Evolutionary conservation across 2,329 filamentous ascomycete species (phyloP).

Genomic region (Lecanicillium sp.): DNA sequence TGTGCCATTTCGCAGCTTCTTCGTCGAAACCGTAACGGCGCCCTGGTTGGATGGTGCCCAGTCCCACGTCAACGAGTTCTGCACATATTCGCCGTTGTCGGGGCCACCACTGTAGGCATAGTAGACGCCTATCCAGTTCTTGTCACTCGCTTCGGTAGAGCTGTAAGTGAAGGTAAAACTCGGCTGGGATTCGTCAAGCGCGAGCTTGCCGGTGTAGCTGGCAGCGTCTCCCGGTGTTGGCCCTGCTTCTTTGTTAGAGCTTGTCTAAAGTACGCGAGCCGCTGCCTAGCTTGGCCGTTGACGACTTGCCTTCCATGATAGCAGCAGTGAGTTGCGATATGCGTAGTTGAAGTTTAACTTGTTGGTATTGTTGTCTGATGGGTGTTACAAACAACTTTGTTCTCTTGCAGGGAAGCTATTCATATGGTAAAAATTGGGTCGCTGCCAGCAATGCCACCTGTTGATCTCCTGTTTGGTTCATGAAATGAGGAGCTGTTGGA

Average conservation of each 20-base stretch:
- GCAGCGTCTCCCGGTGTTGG: no score
- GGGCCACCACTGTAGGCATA: constrained; percentile 19
- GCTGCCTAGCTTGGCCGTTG: background rate
- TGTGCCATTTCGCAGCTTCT: background rate
- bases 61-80: constrained; percentile 19
- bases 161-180: constrained; percentile 20
- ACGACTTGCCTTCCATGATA: constrained; percentile 6
- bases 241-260: constrained; percentile 3
- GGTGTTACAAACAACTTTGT: no score
- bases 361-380: no score
- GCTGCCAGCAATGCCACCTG: no score
- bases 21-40: constrained; percentile 13
- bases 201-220: background rate
- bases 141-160: constrained; percentile 14
- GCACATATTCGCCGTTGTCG: constrained; percentile 15
- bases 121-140: constrained; percentile 24
- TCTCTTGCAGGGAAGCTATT: background rate
- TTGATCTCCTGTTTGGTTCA: background rate
- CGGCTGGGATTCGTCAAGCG: background rate
- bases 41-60: constrained; percentile 19
- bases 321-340: no score
- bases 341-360: no score
- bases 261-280: background rate
- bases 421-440: background rate
- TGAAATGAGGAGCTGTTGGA: background rate